Evolutionary conservation across 1,284 basidiomycete genomes (phyloP).

Genomic region (Fomitopsis pinicola): DNA sequence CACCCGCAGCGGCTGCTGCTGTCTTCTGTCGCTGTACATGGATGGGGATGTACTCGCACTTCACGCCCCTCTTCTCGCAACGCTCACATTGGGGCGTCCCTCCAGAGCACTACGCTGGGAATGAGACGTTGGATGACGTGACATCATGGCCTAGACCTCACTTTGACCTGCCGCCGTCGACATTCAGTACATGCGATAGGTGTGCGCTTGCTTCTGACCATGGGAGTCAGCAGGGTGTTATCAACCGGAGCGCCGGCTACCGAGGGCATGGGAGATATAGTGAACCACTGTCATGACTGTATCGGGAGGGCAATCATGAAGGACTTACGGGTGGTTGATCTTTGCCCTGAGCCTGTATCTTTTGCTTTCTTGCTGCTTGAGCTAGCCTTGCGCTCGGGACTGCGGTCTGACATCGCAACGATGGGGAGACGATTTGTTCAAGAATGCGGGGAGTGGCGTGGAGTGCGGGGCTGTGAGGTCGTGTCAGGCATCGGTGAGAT

Average conservation of each 20-base stretch:
- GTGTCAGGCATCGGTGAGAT: background rate
- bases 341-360: background rate
- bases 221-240: slow-evolving; percentile 21
- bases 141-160: slow-evolving; percentile 17
- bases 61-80: slow-evolving; percentile 28
- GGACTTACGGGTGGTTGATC: slow-evolving; percentile 4
- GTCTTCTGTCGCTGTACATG: slow-evolving; percentile 21
- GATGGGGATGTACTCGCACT: slow-evolving; percentile 30
- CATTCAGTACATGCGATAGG: slow-evolving; percentile 50
- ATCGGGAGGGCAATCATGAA: background rate
- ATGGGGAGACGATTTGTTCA: background rate
- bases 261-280: background rate
- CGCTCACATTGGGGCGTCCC: slow-evolving; percentile 27
- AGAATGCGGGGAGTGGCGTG: background rate
- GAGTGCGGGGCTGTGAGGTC: background rate
- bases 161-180: slow-evolving; percentile 51
- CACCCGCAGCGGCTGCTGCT: slow-evolving; percentile 12
- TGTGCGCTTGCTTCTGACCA: slow-evolving; percentile 35
- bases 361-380: background rate
- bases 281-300: background rate
- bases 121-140: background rate
- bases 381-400: background rate
- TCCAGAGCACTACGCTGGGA: slow-evolving; percentile 24
- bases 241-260: slow-evolving; percentile 10
- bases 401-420: background rate